Base-by-base conservation (phyloP, 495 filamentous ascomycete genomes). In the Hypoxylon trugodes region DNA sequence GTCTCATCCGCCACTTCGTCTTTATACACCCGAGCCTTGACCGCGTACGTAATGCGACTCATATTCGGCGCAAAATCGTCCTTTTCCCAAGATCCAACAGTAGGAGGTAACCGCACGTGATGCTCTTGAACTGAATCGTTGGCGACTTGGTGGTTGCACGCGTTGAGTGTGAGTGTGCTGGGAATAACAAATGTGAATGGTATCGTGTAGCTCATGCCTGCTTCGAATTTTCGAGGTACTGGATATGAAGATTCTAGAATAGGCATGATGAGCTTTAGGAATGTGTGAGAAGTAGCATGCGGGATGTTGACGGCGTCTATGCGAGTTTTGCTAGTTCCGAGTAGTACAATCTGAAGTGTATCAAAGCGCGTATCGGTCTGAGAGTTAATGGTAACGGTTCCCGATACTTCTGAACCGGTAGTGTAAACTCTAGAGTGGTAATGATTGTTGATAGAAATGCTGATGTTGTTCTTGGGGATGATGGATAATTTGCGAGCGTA, bases 141-240 rank as follows among this genome's bases (percentile, higher is more conserved):
- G 15, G 72, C 46, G 6, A 70, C 67, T 4, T 50, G 18, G 59
- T 85, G 82, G 57, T 71, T 77, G 70, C 84, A 86, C 12, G 79
- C 76, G 36, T 77, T 75, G 6, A 83, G 79, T 22, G 87, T 82
- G 35, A 97, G 81, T 8, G 86, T 85, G 24, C 84, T 81, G 0
- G 96, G 95, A 9, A 98, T 84, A 32, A 91, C 88, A 68, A 98
- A 98, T 58, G 86, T 87, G 76, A 97, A 98, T 1, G 92, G 90
- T 49, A 96, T 87, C 10, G 73, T 86, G 72, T 93, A 91, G 21
- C 77, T 83, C 45, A 77, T 78, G 2, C 86, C 90, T 2, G 84
- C 80, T 71, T 90, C 84, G 9, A 92, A 74, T 16, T 92, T 77
- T 6, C 89, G 78, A 13, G 90, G 86, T 9, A 83, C 79, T 0